Base-by-base conservation (phyloP, 176 grass and related monocot genomes). In the Chloris gayana region DNA sequence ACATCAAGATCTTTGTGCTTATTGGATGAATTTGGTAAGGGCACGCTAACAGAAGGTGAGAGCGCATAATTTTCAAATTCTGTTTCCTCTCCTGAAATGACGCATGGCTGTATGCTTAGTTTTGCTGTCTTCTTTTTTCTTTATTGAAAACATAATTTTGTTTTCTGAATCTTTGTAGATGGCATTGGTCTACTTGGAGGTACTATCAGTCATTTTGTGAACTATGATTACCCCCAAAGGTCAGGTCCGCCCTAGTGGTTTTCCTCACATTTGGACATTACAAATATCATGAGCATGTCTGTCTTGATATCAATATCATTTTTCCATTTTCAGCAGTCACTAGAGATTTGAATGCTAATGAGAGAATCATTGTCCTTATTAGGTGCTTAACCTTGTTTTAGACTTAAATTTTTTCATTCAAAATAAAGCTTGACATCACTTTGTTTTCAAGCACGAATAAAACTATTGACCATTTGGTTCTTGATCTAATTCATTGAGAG, bases 21-120 rank as follows among this genome's bases (percentile, higher is more conserved):
- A 64, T 75, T 98, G 75, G 95, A 98, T 84, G 95, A 98, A 87
- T 98, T 98, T 15, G 92, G 95, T n/a, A 98, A 98, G 85, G 95
- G 92, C 61, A 98, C 95, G 68, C 86, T 98, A 58, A 92, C 90
- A 79, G 92, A 94, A 98, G 95, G 95, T 91, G 83, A 78, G 73
- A 74, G 0, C 71, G 64, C 54, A 12, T 32, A 60, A 71, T 47
- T 30, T 63, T 21, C 29, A 70, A 79, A 66, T 42, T 71, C 9
- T 1, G 66, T 63, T 47, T 11, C 25, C 1, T 76, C 18, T 64
- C 53, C 54, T 74, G 19, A 89, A 65, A 69, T 44, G 32, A 44
- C 31, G 46, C 53, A 69, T 62, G 54, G 74, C 53, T 53, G 70
- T 29, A 27, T 79, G 30, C 45, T 42, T 86, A 50, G 14, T 78